Percentiles rank a stretch among this genome's conserved stretches.
Conservation (phyloP, 1,284 basidiomycete species). For the Ustilago cynodontis region DNA sequence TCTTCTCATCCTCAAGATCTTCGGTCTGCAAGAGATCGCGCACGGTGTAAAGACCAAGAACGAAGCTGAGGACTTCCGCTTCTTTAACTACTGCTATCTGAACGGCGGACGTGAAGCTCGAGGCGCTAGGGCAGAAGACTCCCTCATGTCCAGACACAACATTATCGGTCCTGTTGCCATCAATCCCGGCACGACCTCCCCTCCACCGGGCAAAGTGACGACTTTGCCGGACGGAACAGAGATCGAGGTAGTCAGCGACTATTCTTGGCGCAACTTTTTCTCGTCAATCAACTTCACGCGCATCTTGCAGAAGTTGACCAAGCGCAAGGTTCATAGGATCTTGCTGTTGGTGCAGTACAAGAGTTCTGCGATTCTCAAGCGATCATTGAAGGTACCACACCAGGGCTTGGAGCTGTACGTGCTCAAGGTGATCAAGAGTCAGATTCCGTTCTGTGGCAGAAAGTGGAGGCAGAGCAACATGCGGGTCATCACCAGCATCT, state of each 20-base stretch:
- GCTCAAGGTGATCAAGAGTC: conserved; percentile 98
- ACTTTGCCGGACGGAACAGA: conserved; percentile 47
- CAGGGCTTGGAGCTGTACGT: conserved; percentile 93
- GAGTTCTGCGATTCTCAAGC: conserved; percentile 87
- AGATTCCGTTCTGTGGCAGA: conserved; percentile 96
- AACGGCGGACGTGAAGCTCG: conserved; percentile 72
- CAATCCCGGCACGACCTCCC: conserved; percentile 49
- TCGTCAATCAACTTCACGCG: conserved; percentile 97
- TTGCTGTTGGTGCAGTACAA: conserved; percentile 98
- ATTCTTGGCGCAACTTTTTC: conserved; percentile 98
- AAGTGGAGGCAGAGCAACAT: conserved; percentile 99
- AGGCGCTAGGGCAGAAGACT: conserved; percentile 70
- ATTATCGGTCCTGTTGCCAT: conserved; percentile 53
- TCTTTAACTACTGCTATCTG: conserved; percentile 91
- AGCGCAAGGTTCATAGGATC: conserved; percentile 92
- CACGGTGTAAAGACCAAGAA: conserved; percentile 85
- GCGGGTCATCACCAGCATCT: conserved; percentile 99
- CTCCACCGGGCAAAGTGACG: conserved; percentile 38
- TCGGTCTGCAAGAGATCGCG: conserved; percentile 91
- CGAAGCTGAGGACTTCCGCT: conserved; percentile 83
- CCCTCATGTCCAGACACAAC: conserved; percentile 44
- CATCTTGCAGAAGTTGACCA: conserved; percentile 97
- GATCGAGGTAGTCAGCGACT: conserved; percentile 88
- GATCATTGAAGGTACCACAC: conserved; percentile 92
- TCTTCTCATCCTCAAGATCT: conserved; percentile 95